Percentiles rank a stretch among this genome's conserved stretches.
Evolutionary conservation across 371 early-diverging fungal species (phyloP).

Genomic region (Blakeslea trispora): DNA sequence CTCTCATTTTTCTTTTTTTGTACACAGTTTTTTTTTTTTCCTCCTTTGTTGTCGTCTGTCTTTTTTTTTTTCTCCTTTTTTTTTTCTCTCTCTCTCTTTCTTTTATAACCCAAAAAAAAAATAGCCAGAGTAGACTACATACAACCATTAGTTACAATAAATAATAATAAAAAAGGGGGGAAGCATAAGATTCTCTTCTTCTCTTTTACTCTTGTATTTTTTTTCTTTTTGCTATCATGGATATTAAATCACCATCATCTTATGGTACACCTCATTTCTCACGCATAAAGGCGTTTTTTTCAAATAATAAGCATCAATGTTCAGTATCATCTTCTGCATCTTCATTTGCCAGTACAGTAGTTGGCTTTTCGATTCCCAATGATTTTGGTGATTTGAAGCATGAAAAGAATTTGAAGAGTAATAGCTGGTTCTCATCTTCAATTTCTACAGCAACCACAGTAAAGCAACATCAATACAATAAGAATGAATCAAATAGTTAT

Average conservation of each 20-base stretch:
- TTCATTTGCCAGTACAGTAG: constrained; percentile 8
- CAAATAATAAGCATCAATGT: neutral
- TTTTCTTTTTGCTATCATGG: constrained; percentile 7
- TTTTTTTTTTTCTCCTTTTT: neutral
- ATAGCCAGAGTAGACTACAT: too few species aligned
- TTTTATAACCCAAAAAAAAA: neutral
- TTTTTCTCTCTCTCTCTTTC: constrained; percentile 2
- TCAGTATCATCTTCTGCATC: constrained; percentile 1
- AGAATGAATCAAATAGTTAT: constrained; percentile 1
- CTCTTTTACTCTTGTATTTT: constrained; percentile 3
- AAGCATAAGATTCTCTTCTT: neutral
- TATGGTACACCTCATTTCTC: constrained; percentile 32
- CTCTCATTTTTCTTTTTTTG: neutral
- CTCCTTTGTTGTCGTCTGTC: too few species aligned
- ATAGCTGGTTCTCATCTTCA: constrained; percentile 26
- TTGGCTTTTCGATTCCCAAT: constrained; percentile 22
- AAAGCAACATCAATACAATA: neutral
- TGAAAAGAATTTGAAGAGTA: constrained; percentile 21
- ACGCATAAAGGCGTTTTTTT: constrained; percentile 25
- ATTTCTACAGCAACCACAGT: neutral
- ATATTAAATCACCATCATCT: constrained; percentile 25
- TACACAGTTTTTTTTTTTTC: constrained; percentile 2
- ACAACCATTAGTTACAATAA: neutral
- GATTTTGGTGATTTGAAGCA: constrained; percentile 29
- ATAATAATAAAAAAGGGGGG: neutral